Evolutionary conservation across 768 basidiomycete species (phyloP).

Genomic region (Termitomyces sp.): DNA sequence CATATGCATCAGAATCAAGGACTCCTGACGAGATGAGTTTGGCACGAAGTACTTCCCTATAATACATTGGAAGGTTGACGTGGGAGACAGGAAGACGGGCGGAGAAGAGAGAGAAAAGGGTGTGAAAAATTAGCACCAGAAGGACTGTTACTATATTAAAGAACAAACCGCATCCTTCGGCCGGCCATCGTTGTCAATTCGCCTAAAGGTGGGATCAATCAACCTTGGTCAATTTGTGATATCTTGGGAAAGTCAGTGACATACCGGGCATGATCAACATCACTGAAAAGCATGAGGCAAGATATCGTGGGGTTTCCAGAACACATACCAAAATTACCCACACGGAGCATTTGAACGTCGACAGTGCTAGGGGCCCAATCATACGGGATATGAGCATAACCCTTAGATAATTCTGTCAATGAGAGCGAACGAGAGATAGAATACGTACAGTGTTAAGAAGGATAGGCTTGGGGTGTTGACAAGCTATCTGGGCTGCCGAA

Average conservation of each 20-base stretch:
- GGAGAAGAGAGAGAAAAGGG: background rate
- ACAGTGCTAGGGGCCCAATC: conserved; percentile 72
- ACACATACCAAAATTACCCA: conserved; percentile 57
- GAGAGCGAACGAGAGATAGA: conserved; percentile 4
- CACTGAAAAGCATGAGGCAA: conserved; percentile 27
- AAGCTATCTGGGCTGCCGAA: conserved; percentile 53
- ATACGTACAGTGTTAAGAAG: conserved; percentile 60
- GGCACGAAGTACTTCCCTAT: conserved; percentile 62
- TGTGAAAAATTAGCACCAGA: conserved; percentile 16
- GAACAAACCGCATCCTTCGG: conserved; percentile 57
- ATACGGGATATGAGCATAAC: conserved; percentile 62
- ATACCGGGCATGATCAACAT: conserved; percentile 66
- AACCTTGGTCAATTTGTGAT: background rate
- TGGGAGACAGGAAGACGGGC: conserved; percentile 1
- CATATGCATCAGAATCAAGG: conserved; percentile 62
- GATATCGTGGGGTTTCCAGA: background rate
- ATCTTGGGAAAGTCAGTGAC: conserved; percentile 10
- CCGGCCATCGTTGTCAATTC: conserved; percentile 84
- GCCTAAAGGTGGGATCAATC: conserved; percentile 24
- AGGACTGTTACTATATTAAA: background rate
- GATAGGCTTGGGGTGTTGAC: conserved; percentile 77
- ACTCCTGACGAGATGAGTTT: conserved; percentile 58
- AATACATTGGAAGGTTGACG: conserved; percentile 3
- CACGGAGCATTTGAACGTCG: conserved; percentile 71
- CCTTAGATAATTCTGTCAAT: conserved; percentile 30